phyloP scores from a whole-genome alignment of 177 flowering plant species.

The Vitis hybrid region DNA sequence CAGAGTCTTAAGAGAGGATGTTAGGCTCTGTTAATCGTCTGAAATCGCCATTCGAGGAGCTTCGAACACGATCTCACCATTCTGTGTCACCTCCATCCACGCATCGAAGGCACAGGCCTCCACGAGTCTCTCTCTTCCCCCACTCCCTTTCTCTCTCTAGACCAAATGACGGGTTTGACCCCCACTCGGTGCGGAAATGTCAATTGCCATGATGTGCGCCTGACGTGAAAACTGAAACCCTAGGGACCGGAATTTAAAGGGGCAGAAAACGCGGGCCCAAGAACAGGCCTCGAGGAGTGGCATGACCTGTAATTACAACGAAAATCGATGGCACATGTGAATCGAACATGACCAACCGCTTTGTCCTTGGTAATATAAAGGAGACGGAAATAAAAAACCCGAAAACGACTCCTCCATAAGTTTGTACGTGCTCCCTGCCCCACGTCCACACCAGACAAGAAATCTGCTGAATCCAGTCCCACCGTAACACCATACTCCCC shows the following conservation, averaged over 20 bases:
- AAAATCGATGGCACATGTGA: not conserved
- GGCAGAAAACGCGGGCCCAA: not conserved
- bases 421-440: too few species aligned
- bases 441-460: too few species aligned
- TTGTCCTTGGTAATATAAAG: not conserved
- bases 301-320: too few species aligned
- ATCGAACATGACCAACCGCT: not conserved
- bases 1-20: not conserved
- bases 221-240: not conserved
- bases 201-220: not conserved
- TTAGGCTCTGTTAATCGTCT: not conserved
- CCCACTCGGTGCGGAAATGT: not conserved
- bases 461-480: too few species aligned
- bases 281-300: too few species aligned
- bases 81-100: slow-evolving; percentile 22
- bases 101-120: slow-evolving; percentile 21
- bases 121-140: slow-evolving; percentile 23
- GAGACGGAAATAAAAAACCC: too few species aligned
- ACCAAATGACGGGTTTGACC: slow-evolving; percentile 13
- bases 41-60: slow-evolving; percentile 10
- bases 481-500: too few species aligned
- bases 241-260: not conserved
- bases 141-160: not conserved
- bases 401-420: too few species aligned
- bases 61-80: slow-evolving; percentile 17